Conservation (phyloP, 805 yeast species). For the Sugiyamaella marilandica region DNA sequence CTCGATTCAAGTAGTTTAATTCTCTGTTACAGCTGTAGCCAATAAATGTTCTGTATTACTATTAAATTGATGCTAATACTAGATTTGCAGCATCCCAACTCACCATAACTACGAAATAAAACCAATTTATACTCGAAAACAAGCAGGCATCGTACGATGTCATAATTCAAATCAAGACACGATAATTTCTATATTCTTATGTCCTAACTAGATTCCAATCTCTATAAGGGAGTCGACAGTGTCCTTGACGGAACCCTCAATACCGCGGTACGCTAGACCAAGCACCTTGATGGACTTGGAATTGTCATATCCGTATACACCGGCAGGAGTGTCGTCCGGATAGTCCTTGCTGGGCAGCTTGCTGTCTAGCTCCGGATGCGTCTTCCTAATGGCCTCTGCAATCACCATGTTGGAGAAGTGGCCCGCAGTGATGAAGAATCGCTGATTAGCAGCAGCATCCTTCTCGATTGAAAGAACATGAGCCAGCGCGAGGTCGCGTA, state of each 20-base stretch:
- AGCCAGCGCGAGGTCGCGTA: conserved; percentile 57
- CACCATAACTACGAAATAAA: too few species aligned
- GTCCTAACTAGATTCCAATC: not conserved
- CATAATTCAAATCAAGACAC: too few species aligned
- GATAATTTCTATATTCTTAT: not conserved
- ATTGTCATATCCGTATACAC: conserved; percentile 4
- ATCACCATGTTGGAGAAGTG: conserved; percentile 7
- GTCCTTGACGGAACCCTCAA: conserved; percentile 7
- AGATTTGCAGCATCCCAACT: too few species aligned
- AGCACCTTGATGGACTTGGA: conserved; percentile 12
- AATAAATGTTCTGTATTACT: not conserved
- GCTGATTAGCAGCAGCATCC: conserved; percentile 16
- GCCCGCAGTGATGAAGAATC: conserved; percentile 14
- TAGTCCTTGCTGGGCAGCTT: conserved; percentile 4
- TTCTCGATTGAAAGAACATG: conserved; percentile 50
- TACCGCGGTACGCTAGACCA: conserved; percentile 6
- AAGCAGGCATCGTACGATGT: too few species aligned
- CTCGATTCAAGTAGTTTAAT: too few species aligned
- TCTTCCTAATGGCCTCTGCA: conserved; percentile 3
- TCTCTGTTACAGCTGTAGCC: not conserved
- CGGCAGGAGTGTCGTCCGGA: conserved; percentile 4
- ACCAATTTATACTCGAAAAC: too few species aligned
- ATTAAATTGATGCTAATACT: not conserved
- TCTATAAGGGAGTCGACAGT: conserved; percentile 13
- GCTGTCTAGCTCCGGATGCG: conserved; percentile 4